phyloP scores from a whole-genome alignment of 2,329 filamentous ascomycete genomes.

The Aspergillus pseudoglaucus region DNA sequence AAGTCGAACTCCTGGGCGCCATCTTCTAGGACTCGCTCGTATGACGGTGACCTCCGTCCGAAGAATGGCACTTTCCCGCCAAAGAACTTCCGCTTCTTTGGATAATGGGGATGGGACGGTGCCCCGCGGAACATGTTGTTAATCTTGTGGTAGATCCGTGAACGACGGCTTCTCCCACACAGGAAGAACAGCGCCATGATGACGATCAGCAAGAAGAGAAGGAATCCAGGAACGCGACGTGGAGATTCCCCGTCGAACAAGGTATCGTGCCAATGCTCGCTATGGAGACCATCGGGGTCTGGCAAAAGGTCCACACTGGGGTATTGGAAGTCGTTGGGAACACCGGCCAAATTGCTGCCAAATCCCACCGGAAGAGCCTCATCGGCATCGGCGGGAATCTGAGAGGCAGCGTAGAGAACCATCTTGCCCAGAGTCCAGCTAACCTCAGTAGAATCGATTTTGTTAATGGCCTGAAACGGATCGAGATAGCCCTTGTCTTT shows the following conservation, averaged over 20 bases:
- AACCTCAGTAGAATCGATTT: slow-evolving; percentile 84
- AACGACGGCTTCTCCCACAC: slow-evolving; percentile 69
- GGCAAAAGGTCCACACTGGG: slow-evolving; percentile 45
- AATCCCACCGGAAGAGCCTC: slow-evolving; percentile 76
- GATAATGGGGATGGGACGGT: slow-evolving; percentile 25
- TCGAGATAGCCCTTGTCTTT: slow-evolving; percentile 72
- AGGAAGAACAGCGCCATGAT: slow-evolving; percentile 65
- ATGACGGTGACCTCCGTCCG: slow-evolving; percentile 43
- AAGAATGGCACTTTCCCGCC: slow-evolving; percentile 43
- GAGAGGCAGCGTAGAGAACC: slow-evolving; percentile 86
- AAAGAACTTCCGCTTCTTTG: slow-evolving; percentile 56
- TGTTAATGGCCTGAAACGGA: slow-evolving; percentile 87
- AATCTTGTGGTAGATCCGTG: slow-evolving; percentile 53
- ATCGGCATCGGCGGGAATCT: slow-evolving; percentile 61
- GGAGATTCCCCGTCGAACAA: slow-evolving; percentile 62
- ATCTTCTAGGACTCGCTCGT: slow-evolving; percentile 82
- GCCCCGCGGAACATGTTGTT: slow-evolving; percentile 28
- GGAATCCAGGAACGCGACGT: slow-evolving; percentile 63
- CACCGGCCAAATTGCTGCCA: slow-evolving; percentile 68
- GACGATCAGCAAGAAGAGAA: slow-evolving; percentile 71
- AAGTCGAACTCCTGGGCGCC: slow-evolving; percentile 73
- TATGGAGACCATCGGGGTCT: slow-evolving; percentile 23
- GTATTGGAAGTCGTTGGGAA: slow-evolving; percentile 75
- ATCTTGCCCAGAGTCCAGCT: slow-evolving; percentile 98
- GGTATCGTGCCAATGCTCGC: slow-evolving; percentile 54